Base-by-base conservation (phyloP, 1,139 yeast species). In the Saccharomycopsis phalli region DNA sequence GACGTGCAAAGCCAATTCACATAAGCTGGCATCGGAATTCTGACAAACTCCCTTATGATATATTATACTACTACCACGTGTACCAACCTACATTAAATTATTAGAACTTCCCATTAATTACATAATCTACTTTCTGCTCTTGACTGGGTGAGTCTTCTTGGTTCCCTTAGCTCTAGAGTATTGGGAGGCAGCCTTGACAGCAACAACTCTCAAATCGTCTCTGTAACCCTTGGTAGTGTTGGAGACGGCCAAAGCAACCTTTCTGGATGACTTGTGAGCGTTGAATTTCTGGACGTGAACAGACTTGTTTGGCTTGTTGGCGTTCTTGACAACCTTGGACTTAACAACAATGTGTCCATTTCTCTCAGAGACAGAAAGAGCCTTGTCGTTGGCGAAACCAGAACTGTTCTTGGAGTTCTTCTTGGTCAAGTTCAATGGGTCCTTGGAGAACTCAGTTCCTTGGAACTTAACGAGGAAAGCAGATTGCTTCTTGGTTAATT, bases 301-400 rank as follows among this genome's bases (percentile, higher is more conserved):
- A 42, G 55, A 39, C 58, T 63, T 61, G 49, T 61, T 53, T 57
- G 71, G 69, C 60, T 63, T 61, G 68, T 62, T 63, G 51, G 58
- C 50, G 56, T 58, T 52, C 60, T 63, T 61, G 51, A 57, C 54
- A 55, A 55, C 54, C 59, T 65, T 65, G 58, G 70, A 57, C 51
- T 60, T 49, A 47, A 67, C 55, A 46, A 62, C 60, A 54, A 66
- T 57, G 51, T 58, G 53, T 49, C 70, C 73, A 40, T 52, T 48
- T 43, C 52, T 51, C 50, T 53, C 50, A 46, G 58, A 43, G 51
- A 66, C 58, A 57, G 72, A 71, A 47, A 68, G 51, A 44, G 73
- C 72, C 63, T 66, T 67, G 53, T 58, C 56, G 62, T 65, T 65
- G 53, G 60, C 68, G 53, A 66, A 58, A 53, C 75, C 73, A 45